A percentile compares a stretch with the other conserved stretches of the same genome.
These are phyloP conservation scores for Chytriomyces hyalinus DNA, from an alignment of 192 early-diverging fungal species.

Conservation along the genomic window DNA sequence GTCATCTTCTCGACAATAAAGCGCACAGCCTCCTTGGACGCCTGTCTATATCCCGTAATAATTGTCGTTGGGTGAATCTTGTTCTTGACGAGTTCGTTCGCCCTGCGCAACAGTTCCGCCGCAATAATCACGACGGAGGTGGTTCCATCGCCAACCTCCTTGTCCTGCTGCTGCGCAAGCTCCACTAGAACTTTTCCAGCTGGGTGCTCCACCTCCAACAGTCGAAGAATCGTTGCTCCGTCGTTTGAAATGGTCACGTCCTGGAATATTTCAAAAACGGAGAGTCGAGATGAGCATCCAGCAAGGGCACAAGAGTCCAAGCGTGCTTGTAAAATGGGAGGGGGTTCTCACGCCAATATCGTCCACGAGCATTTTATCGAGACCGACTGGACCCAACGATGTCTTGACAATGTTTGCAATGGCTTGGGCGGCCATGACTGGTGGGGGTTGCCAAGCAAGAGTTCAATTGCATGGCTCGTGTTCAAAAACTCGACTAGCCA, in stretches of 20 bases:
- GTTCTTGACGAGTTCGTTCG: conserved; percentile 98
- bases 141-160: conserved; percentile 99
- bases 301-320: neutral
- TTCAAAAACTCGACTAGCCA: neutral
- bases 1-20: conserved; percentile 98
- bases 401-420: conserved; percentile 99
- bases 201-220: conserved; percentile 98
- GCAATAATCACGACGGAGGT: conserved; percentile 99
- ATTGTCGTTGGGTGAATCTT: conserved; percentile 99
- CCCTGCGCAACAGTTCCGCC: conserved; percentile 92
- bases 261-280: conserved; percentile 43
- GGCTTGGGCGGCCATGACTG: conserved; percentile 93
- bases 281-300: neutral
- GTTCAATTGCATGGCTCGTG: neutral
- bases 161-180: conserved; percentile 99
- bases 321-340: neutral
- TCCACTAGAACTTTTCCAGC: conserved; percentile 96
- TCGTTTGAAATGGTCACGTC: conserved; percentile 99
- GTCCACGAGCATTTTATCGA: conserved; percentile 99
- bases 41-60: conserved; percentile 96
- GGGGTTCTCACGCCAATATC: conserved; percentile 85
- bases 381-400: conserved; percentile 97
- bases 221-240: conserved; percentile 95
- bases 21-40: conserved; percentile 96
- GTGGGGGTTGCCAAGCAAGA: conserved; percentile 22